These are phyloP conservation scores for Raffaelea ambrosiae DNA, from an alignment of 2,329 filamentous ascomycete genomes.

Conservation along the genomic window DNA sequence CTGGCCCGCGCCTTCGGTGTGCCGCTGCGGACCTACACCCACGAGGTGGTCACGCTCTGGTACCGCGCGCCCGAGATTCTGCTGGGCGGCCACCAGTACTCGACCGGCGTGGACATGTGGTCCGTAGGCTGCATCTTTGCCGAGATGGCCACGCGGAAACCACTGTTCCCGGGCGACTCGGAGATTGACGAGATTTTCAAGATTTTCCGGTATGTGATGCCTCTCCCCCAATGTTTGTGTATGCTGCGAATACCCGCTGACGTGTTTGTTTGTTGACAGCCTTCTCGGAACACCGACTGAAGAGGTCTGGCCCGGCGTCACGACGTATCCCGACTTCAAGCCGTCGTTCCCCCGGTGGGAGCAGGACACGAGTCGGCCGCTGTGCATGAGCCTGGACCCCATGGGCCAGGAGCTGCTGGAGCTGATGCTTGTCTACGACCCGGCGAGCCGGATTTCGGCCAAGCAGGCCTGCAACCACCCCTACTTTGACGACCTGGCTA, in stretches of 20 bases:
- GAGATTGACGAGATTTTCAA: constrained; percentile 95
- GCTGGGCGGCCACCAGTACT: constrained; percentile 79
- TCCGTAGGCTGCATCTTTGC: constrained; percentile 85
- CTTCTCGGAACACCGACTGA: constrained; percentile 76
- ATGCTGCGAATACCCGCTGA: no score
- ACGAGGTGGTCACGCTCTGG: constrained; percentile 88
- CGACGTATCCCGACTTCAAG: constrained; percentile 85
- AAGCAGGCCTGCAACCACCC: constrained; percentile 80
- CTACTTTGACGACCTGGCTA: constrained; percentile 52
- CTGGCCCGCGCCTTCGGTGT: constrained; percentile 84
- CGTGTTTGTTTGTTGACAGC: constrained; percentile 22
- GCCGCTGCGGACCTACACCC: constrained; percentile 78
- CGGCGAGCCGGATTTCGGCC: constrained; percentile 72
- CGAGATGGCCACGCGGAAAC: constrained; percentile 87
- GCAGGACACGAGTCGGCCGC: constrained; percentile 52
- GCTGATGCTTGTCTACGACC: constrained; percentile 71
- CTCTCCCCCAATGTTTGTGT: constrained; percentile 5
- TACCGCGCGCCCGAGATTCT: constrained; percentile 82
- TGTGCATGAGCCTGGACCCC: constrained; percentile 65
- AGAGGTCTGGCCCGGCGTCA: constrained; percentile 74
- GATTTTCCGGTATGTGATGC: constrained; percentile 75
- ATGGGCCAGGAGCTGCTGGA: constrained; percentile 57
- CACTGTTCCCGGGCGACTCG: constrained; percentile 79
- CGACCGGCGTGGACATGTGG: constrained; percentile 92
- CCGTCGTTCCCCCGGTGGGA: constrained; percentile 80